phyloP scores from a whole-genome alignment of 352 stramenopile species.

The Phytophthora sansomeana region DNA sequence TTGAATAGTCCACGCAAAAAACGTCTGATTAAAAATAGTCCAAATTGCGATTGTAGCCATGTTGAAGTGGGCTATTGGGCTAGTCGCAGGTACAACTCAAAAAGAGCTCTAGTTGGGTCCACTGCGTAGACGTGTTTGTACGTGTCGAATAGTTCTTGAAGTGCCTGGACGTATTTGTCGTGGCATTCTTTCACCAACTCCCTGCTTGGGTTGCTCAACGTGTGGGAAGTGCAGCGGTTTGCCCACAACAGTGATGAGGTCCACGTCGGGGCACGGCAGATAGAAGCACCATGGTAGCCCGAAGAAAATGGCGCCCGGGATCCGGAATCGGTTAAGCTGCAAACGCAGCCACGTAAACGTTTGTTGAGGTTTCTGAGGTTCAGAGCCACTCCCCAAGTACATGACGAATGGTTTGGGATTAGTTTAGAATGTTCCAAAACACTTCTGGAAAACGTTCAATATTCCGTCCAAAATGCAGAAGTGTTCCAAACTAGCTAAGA shows the following conservation, averaged over 20 bases:
- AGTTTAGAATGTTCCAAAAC: neutral
- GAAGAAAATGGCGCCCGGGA: conserved; percentile 86
- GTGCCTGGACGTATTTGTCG: conserved; percentile 81
- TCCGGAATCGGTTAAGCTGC: conserved; percentile 81
- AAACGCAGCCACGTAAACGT: conserved; percentile 76
- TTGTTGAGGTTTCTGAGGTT: too few relatives aligned
- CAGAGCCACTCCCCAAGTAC: too few relatives aligned
- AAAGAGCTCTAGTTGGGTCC: conserved; percentile 73
- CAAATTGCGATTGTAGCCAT: too few relatives aligned
- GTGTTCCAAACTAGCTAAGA: neutral
- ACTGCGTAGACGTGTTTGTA: conserved; percentile 86
- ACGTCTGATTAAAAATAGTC: too few relatives aligned
- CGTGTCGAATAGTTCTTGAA: conserved; percentile 89
- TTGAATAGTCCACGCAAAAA: too few relatives aligned
- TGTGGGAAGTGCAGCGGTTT: conserved; percentile 86
- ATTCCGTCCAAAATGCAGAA: conserved; percentile 1
- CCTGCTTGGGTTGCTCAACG: conserved; percentile 84
- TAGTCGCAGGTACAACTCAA: too few relatives aligned
- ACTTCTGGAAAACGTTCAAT: neutral
- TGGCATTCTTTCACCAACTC: conserved; percentile 93
- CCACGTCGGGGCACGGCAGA: conserved; percentile 78
- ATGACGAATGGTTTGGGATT: neutral
- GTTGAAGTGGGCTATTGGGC: too few relatives aligned
- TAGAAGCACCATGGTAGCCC: conserved; percentile 80
- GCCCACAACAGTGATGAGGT: conserved; percentile 92